Percentiles rank a stretch among this genome's conserved stretches.
phyloP scores from a whole-genome alignment of 495 filamentous ascomycete genomes.

The Extremus antarcticus region DNA sequence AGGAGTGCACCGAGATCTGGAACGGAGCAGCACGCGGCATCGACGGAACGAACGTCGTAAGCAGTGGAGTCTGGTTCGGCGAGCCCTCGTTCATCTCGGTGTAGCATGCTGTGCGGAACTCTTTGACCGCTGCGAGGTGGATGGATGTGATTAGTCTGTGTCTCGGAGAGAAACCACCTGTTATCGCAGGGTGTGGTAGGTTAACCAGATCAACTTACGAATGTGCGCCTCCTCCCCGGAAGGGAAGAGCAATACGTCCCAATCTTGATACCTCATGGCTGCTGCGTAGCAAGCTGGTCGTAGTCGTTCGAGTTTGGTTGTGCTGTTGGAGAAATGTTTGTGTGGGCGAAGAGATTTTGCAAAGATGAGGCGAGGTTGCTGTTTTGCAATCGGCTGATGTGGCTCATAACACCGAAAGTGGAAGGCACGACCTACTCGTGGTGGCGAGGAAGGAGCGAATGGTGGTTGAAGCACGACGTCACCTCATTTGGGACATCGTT shows the following conservation, averaged over 20 bases:
- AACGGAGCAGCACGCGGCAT: conserved; percentile 50
- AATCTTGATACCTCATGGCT: conserved; percentile 69
- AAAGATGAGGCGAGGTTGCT: neutral
- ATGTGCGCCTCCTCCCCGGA: conserved; percentile 32
- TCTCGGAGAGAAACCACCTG: no score
- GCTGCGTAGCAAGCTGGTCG: neutral
- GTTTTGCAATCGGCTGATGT: neutral
- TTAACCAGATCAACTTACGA: no score
- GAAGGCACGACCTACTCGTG: no score
- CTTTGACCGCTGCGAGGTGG: no score
- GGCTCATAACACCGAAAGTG: no score
- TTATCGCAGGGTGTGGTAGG: no score
- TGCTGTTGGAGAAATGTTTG: neutral
- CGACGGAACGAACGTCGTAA: conserved; percentile 69
- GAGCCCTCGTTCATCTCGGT: conserved; percentile 50
- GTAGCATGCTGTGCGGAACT: conserved; percentile 78
- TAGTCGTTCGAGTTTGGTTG: neutral
- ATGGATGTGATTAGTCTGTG: no score
- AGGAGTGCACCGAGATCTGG: conserved; percentile 70
- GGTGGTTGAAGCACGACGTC: no score
- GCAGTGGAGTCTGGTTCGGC: conserved; percentile 45
- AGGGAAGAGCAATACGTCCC: conserved; percentile 80
- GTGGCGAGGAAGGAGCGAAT: neutral
- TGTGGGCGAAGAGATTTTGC: neutral
- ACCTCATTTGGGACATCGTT: no score